Evolutionary conservation across 768 basidiomycete genomes (phyloP).

Genomic region (Phaeotremella fagi): DNA sequence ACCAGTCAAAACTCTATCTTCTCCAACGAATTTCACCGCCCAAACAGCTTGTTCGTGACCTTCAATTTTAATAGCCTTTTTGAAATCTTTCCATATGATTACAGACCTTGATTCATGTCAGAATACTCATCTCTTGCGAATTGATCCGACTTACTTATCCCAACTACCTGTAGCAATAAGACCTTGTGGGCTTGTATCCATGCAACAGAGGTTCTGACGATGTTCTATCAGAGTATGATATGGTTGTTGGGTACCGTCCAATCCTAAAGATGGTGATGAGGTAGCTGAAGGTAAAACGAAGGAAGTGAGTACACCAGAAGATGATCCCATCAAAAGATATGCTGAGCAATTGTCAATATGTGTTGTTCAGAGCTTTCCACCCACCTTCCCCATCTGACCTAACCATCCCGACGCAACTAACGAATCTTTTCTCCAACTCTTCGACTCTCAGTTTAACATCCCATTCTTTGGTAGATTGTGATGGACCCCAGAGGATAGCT

Average conservation of each 20-base stretch:
- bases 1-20: slow-evolving; percentile 79
- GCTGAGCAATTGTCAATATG: slow-evolving; percentile 53
- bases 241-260: slow-evolving; percentile 61
- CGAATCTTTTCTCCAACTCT: slow-evolving; percentile 57
- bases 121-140: neutral
- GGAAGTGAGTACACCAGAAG: slow-evolving; percentile 80
- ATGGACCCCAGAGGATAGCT: slow-evolving; percentile 70
- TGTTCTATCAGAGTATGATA: slow-evolving; percentile 81
- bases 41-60: slow-evolving; percentile 90
- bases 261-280: slow-evolving; percentile 57
- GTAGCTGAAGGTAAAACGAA: slow-evolving; percentile 50
- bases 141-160: slow-evolving; percentile 65
- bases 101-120: slow-evolving; percentile 62
- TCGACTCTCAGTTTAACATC: slow-evolving; percentile 47
- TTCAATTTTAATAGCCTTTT: slow-evolving; percentile 65
- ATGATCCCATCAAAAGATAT: slow-evolving; percentile 78
- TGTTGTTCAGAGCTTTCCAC: slow-evolving; percentile 39
- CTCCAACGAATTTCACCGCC: slow-evolving; percentile 78
- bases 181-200: slow-evolving; percentile 66
- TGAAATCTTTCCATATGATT: slow-evolving; percentile 84
- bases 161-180: slow-evolving; percentile 90
- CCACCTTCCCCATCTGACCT: slow-evolving; percentile 54
- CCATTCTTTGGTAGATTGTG: slow-evolving; percentile 54
- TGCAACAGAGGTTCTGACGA: slow-evolving; percentile 79
- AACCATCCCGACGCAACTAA: slow-evolving; percentile 77